A percentile compares a stretch with the other conserved stretches of the same genome.
Evolutionary conservation across 768 basidiomycete genomes (phyloP).

Genomic region (Pulveroboletus sp.): DNA sequence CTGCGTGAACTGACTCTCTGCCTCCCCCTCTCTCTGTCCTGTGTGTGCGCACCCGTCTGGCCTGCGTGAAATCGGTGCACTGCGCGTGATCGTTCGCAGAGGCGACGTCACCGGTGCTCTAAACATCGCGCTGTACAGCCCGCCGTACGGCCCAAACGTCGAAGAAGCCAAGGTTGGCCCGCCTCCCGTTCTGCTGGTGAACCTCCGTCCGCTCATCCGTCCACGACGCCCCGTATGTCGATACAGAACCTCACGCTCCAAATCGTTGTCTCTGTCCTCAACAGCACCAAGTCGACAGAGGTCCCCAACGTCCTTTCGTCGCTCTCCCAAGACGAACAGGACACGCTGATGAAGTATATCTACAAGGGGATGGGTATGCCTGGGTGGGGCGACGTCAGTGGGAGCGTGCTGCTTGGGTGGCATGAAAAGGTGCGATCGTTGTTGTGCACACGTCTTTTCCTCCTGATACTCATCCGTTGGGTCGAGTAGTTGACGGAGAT

Average conservation of each 20-base stretch:
- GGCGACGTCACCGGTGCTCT: slow-evolving; percentile 76
- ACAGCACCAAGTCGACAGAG: slow-evolving; percentile 89
- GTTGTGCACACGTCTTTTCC: neutral
- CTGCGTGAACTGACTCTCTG: neutral
- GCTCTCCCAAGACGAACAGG: slow-evolving; percentile 71
- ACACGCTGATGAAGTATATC: slow-evolving; percentile 94
- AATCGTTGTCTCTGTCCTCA: slow-evolving; percentile 81
- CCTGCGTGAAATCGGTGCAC: no score
- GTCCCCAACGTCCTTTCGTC: slow-evolving; percentile 70
- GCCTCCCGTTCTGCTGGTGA: neutral
- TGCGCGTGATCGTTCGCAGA: slow-evolving; percentile 36
- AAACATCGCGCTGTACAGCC: slow-evolving; percentile 60
- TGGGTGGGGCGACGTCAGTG: slow-evolving; percentile 57
- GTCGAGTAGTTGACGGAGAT: slow-evolving; percentile 75
- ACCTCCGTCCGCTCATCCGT: no score
- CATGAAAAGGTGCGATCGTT: slow-evolving; percentile 77
- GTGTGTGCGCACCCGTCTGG: no score
- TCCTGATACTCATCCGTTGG: neutral
- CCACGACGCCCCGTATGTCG: neutral
- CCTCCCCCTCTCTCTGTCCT: no score
- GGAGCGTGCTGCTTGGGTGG: slow-evolving; percentile 73
- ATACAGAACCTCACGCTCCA: slow-evolving; percentile 71
- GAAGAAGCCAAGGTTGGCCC: slow-evolving; percentile 81
- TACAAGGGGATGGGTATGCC: slow-evolving; percentile 91
- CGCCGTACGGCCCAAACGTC: slow-evolving; percentile 84